Conservation (phyloP, 2,329 filamentous ascomycete species). For the Ramularia endophylla region DNA sequence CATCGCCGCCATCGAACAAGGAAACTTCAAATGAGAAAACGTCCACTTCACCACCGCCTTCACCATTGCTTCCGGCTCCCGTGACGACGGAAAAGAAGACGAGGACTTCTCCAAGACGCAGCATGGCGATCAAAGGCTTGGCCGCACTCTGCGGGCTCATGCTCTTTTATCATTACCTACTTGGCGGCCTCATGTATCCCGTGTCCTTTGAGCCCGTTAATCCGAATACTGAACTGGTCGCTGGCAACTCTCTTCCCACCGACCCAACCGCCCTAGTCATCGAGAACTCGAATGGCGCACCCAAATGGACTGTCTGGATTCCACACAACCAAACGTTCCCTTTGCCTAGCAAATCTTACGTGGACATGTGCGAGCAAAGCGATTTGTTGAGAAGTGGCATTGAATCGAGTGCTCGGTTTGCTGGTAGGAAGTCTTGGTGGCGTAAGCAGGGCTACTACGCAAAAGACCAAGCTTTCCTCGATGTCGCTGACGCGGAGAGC, state of each 20-base stretch:
- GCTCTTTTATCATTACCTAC: slow-evolving; percentile 14
- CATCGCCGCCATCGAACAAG: slow-evolving; percentile 61
- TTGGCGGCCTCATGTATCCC: slow-evolving; percentile 10
- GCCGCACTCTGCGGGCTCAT: slow-evolving; percentile 12
- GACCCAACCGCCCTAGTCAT: slow-evolving; percentile 68
- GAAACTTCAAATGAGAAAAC: slow-evolving; percentile 52
- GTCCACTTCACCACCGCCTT: slow-evolving; percentile 17
- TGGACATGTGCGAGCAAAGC: slow-evolving; percentile 58
- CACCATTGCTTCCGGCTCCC: slow-evolving; percentile 19
- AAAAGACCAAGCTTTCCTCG: slow-evolving; percentile 63
- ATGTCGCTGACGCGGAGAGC: slow-evolving; percentile 65
- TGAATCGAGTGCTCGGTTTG: slow-evolving; percentile 16
- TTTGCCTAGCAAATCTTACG: slow-evolving; percentile 59
- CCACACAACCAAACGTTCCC: slow-evolving; percentile 63
- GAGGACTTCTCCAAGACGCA: slow-evolving; percentile 4
- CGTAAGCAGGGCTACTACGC: slow-evolving; percentile 52
- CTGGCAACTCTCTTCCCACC: slow-evolving; percentile 59
- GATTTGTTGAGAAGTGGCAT: slow-evolving; percentile 38
- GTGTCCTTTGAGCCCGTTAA: slow-evolving; percentile 23
- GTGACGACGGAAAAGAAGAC: slow-evolving; percentile 18
- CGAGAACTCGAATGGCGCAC: slow-evolving; percentile 56
- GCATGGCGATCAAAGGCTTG: slow-evolving; percentile 11
- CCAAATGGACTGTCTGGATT: slow-evolving; percentile 78
- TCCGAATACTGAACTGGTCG: slow-evolving; percentile 59
- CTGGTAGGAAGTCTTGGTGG: slow-evolving; percentile 37